Conservation (phyloP, 176 grass and related monocot species). For the Phoenix dactylifera region DNA sequence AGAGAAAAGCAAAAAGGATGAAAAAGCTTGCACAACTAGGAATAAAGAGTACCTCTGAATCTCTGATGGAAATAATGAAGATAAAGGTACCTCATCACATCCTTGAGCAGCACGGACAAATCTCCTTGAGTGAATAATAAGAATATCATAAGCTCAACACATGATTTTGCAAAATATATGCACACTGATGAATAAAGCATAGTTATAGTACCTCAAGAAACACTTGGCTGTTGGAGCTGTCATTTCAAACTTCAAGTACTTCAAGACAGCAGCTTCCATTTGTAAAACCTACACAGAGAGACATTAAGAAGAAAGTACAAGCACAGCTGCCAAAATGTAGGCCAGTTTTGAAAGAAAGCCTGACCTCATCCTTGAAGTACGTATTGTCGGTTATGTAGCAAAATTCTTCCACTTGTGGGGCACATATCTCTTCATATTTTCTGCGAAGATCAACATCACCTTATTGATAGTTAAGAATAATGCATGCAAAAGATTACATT, state of each 20-base stretch:
- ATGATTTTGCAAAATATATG: too few species aligned
- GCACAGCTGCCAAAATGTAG: background rate
- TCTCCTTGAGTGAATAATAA: conserved; percentile 45
- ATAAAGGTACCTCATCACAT: conserved; percentile 51
- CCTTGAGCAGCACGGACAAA: conserved; percentile 84
- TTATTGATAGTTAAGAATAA: background rate
- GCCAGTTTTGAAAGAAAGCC: background rate
- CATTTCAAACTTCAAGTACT: conserved; percentile 93
- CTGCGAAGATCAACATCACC: conserved; percentile 23
- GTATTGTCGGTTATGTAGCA: conserved; percentile 99
- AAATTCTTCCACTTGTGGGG: conserved; percentile 99
- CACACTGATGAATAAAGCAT: background rate
- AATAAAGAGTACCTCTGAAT: background rate
- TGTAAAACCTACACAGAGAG: conserved; percentile 51
- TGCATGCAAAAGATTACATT: background rate
- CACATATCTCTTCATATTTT: conserved; percentile 98
- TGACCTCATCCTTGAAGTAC: conserved; percentile 94
- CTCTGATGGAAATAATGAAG: too few species aligned
- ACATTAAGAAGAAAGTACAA: conserved; percentile 1
- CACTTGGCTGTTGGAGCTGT: conserved; percentile 81
- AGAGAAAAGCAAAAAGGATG: conserved; percentile 2
- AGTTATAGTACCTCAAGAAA: conserved; percentile 58
- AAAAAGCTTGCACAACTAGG: background rate
- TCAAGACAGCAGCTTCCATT: conserved; percentile 87
- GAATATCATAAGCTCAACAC: background rate